Conservation (phyloP, 768 basidiomycete genomes). For the Mycena floridula region DNA sequence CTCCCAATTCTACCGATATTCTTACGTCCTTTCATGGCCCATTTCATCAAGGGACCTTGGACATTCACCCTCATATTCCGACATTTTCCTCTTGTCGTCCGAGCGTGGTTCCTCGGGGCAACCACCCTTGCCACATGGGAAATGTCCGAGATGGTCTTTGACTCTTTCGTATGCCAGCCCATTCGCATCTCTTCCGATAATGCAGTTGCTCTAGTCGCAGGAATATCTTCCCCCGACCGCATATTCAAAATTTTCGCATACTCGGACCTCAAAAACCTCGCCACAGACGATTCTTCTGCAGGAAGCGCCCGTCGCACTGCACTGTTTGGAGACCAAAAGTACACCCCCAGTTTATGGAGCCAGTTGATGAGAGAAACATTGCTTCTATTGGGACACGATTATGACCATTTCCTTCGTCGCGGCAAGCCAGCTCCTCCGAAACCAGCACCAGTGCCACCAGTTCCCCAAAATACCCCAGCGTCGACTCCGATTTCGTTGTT, state of each 20-base stretch:
- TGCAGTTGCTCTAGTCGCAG: conserved; percentile 54
- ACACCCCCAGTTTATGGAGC: conserved; percentile 58
- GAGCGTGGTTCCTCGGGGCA: conserved; percentile 45
- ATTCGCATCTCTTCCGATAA: conserved; percentile 42
- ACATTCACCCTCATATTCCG: conserved; percentile 48
- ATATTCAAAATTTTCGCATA: conserved; percentile 63
- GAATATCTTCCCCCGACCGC: conserved; percentile 45
- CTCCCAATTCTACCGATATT: conserved; percentile 45
- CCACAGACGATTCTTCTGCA: conserved; percentile 38
- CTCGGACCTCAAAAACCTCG: conserved; percentile 49
- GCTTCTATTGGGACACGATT: conserved; percentile 59
- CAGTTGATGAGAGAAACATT: conserved; percentile 53
- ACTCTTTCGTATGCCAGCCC: conserved; percentile 52
- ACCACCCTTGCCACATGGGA: conserved; percentile 60
- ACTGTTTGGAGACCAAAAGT: conserved; percentile 66
- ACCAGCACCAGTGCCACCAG: conserved; percentile 7
- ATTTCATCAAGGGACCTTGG: conserved; percentile 56
- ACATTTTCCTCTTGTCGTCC: conserved; percentile 37
- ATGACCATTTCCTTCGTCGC: conserved; percentile 56
- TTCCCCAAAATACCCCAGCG: conserved; percentile 22
- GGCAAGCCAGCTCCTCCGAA: conserved; percentile 34
- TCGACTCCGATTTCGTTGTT: conserved; percentile 30
- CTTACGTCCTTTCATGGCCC: conserved; percentile 56
- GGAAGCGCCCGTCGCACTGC: too few relatives aligned
- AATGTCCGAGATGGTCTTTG: conserved; percentile 53